Percentiles rank a stretch among this genome's conserved stretches.
These are phyloP conservation scores for Cajanus cajan DNA, from an alignment of 306 rosid species.

Conservation along the genomic window DNA sequence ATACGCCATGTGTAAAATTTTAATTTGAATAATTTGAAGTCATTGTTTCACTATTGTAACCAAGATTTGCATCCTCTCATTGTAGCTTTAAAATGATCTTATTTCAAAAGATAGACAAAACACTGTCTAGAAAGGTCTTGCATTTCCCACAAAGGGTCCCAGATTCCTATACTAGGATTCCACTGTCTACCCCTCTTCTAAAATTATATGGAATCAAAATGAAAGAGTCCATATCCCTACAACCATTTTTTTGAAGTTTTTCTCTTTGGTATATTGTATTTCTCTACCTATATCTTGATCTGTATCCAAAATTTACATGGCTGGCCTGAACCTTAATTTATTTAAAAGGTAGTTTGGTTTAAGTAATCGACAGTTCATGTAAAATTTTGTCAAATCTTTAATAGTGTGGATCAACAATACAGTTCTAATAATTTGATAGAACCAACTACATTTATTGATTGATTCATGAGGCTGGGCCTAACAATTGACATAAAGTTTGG, in stretches of 20 bases:
- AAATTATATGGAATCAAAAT: too few relatives aligned
- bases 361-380: neutral
- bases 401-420: neutral
- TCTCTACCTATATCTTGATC: too few relatives aligned
- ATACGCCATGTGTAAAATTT: too few relatives aligned
- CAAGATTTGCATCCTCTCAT: neutral
- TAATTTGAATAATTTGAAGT: neutral
- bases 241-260: too few relatives aligned
- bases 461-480: neutral
- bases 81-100: neutral
- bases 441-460: neutral
- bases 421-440: neutral
- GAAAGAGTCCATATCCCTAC: too few relatives aligned
- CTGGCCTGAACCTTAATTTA: neutral
- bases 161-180: too few relatives aligned
- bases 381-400: neutral
- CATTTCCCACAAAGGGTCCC: too few relatives aligned
- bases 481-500: neutral
- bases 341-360: neutral
- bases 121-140: neutral
- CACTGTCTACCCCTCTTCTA: too few relatives aligned
- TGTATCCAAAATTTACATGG: neutral
- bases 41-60: neutral
- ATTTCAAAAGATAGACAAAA: neutral
- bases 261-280: neutral